phyloP scores from a whole-genome alignment of 371 early-diverging fungal species.

The Lichtheimia hyalospora region DNA sequence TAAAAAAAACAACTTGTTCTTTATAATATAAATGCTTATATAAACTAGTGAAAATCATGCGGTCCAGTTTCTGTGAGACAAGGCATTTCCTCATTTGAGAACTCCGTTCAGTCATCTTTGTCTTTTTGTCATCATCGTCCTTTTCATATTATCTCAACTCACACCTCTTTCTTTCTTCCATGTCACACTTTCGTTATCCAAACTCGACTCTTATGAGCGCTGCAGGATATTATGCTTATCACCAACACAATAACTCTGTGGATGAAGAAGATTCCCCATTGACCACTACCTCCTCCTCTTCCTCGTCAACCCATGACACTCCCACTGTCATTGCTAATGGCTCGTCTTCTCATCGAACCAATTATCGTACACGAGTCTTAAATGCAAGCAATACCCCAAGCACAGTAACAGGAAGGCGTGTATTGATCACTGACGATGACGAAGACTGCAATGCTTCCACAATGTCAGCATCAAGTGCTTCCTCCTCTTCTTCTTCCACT shows the following conservation, averaged over 20 bases:
- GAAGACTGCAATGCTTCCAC: conserved; percentile 7
- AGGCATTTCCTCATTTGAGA: too few species aligned
- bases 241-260: conserved; percentile 12
- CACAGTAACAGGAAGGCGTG: background rate
- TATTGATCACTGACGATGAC: conserved; percentile 8
- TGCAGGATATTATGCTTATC: conserved; percentile 25
- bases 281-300: background rate
- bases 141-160: background rate
- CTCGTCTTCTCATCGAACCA: background rate
- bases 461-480: conserved; percentile 4
- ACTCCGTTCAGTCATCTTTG: too few species aligned
- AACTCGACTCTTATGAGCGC: conserved; percentile 27
- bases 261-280: conserved; percentile 7
- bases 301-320: background rate
- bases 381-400: background rate
- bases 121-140: too few species aligned
- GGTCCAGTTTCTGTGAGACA: too few species aligned
- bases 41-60: too few species aligned
- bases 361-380: background rate
- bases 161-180: conserved; percentile 2
- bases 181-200: conserved; percentile 36
- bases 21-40: too few species aligned
- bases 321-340: conserved; percentile 1
- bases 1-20: too few species aligned
- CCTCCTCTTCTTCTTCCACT: conserved; percentile 12